Conservation (phyloP, 768 basidiomycete genomes). For the Pulveroboletus sp. region DNA sequence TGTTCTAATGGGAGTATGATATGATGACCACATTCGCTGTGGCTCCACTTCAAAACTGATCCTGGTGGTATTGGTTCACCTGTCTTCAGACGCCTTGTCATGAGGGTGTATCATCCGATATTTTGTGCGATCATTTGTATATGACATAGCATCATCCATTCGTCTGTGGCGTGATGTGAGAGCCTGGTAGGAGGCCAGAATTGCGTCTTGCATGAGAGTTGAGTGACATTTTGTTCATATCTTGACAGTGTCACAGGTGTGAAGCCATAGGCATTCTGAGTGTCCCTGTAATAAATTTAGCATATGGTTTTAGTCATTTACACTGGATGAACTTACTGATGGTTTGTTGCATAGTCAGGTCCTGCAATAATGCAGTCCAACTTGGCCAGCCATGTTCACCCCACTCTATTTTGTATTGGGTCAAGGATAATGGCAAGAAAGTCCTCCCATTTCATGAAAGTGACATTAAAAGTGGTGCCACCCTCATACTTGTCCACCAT, state of each 20-base stretch:
- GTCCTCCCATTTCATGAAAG: not conserved
- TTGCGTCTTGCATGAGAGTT: not conserved
- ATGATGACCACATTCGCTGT: not conserved
- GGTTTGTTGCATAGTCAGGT: not conserved
- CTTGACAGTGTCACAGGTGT: not conserved
- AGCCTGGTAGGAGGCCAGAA: slow-evolving; percentile 2
- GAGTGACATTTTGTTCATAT: not conserved
- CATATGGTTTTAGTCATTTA: too few species aligned
- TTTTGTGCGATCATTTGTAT: not conserved
- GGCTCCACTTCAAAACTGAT: not conserved
- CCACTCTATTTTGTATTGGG: not conserved
- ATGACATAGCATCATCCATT: not conserved
- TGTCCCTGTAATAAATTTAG: not conserved
- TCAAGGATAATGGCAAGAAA: not conserved
- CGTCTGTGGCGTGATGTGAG: not conserved
- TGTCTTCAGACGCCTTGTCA: not conserved
- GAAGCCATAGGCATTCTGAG: not conserved
- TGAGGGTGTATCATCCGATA: not conserved
- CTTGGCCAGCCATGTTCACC: not conserved
- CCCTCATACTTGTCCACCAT: not conserved
- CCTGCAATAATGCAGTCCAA: not conserved
- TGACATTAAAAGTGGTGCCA: not conserved
- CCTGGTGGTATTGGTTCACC: not conserved
- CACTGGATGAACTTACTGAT: not conserved
- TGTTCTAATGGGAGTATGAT: not conserved